These are phyloP conservation scores for Talaromyces borbonicus DNA, from an alignment of 495 filamentous ascomycete genomes.

Conservation along the genomic window DNA sequence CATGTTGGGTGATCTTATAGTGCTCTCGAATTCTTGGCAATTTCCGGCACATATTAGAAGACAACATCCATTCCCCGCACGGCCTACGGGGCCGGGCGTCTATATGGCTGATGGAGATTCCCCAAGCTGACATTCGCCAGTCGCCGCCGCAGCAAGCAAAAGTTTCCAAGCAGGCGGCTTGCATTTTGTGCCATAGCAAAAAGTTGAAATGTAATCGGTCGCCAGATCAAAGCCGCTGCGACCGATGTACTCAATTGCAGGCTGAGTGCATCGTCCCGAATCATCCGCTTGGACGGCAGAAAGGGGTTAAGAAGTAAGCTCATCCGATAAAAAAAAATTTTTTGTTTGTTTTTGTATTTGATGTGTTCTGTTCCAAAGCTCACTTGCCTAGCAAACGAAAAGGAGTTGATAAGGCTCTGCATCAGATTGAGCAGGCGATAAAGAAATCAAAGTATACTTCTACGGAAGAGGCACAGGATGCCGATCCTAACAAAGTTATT, in stretches of 20 bases:
- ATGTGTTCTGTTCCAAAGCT: not conserved
- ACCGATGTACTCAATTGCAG: conserved; percentile 49
- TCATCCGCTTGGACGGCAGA: conserved; percentile 61
- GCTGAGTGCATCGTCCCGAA: conserved; percentile 55
- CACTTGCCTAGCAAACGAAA: conserved; percentile 50
- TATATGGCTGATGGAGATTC: conserved; percentile 4
- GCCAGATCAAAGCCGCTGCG: conserved; percentile 40
- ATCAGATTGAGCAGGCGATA: conserved; percentile 64
- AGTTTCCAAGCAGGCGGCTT: conserved; percentile 45
- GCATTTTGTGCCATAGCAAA: conserved; percentile 56
- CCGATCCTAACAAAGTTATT: conserved; percentile 45
- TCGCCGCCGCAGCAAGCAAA: not conserved
- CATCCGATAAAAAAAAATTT: too few relatives aligned
- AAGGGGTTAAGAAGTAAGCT: conserved; percentile 64
- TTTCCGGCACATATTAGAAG: too few relatives aligned
- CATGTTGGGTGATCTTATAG: too few relatives aligned
- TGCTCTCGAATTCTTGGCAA: too few relatives aligned
- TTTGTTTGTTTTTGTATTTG: too few relatives aligned
- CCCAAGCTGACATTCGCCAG: not conserved
- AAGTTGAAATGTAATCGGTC: conserved; percentile 57
- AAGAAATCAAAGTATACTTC: conserved; percentile 40
- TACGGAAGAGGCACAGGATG: conserved; percentile 28
- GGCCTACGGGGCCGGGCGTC: too few relatives aligned
- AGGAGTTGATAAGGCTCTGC: conserved; percentile 61
- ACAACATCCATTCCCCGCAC: too few relatives aligned